Evolutionary conservation across 805 yeast species (phyloP).

Genomic region (Monosporozyma servazzii): DNA sequence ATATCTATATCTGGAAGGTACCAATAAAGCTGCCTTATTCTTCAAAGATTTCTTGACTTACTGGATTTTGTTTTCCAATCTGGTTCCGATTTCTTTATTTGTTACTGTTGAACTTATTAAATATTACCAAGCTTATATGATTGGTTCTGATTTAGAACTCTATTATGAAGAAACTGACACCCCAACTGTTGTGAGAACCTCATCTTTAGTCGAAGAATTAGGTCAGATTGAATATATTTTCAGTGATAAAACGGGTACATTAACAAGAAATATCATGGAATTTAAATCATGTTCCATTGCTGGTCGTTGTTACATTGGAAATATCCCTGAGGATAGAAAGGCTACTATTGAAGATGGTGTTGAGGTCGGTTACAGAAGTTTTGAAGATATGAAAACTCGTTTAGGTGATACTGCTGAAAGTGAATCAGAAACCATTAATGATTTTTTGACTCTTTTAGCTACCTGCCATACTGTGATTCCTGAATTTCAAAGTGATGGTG

Average conservation of each 20-base stretch:
- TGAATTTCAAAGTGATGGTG: constrained; percentile 54
- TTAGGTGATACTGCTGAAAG: constrained; percentile 35
- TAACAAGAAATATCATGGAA: constrained; percentile 94
- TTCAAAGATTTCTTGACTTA: constrained; percentile 84
- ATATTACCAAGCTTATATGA: constrained; percentile 89
- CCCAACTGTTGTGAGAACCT: constrained; percentile 90
- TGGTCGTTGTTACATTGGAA: constrained; percentile 79
- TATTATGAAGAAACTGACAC: constrained; percentile 82
- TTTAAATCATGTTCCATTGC: constrained; percentile 89
- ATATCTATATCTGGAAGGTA: constrained; percentile 61
- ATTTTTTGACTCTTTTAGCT: constrained; percentile 74
- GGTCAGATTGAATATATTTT: constrained; percentile 96
- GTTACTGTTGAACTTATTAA: constrained; percentile 95
- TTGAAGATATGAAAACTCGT: constrained; percentile 49
- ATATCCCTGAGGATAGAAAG: constrained; percentile 82
- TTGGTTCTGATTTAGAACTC: constrained; percentile 89
- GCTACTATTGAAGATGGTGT: constrained; percentile 69
- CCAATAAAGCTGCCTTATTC: constrained; percentile 59
- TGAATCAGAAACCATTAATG: constrained; percentile 48
- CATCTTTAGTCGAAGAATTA: constrained; percentile 89
- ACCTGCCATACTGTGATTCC: constrained; percentile 98
- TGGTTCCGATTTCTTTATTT: constrained; percentile 94
- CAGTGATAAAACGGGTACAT: constrained; percentile 95
- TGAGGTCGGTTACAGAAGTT: constrained; percentile 69
- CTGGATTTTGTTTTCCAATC: constrained; percentile 92